Base-by-base conservation (phyloP, 192 early-diverging fungal species). In the Linnemannia schmuckeri region DNA sequence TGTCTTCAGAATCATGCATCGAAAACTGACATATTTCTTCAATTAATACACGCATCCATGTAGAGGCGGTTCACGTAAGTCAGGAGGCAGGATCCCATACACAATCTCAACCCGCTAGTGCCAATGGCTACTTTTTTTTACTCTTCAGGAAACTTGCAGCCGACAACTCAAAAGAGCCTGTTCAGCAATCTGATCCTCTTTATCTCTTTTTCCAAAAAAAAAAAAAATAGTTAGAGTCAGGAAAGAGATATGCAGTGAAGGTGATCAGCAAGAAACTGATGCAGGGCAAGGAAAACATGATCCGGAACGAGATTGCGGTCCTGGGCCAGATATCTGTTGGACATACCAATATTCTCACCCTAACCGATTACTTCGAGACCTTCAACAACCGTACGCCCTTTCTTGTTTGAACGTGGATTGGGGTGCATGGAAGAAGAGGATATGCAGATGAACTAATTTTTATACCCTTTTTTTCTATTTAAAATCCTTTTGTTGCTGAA, bases 291-390 rank as follows among this genome's bases (percentile, higher is more conserved):
- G 92, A 93, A 47, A 88, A 91, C 40, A 90, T 94, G 88, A 90
- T 96, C 38, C 78, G 89, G 13, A 95, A 95, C 78, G 96, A 97
- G 80, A 95, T 96, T 74, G 88, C 82, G 27, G 92, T 96, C 7
- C 89, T 96, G 42, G 89, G 92, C 61, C 80, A 77, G n/a, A 91
- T 97, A 20, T 95, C 94, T 1, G 91, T 92, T 55, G 93, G 89
- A 13, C 93, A 95, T 79, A 89, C 91, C 42, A 96, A 96, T 80
- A 90, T 97, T 55, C 82, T 96, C 17, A 93, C 91, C 20, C 86
- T 96, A 33, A 78, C 90, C 10, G 96, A 97, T 80, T 95, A 94
- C 90, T 97, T 97, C 81, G 95, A 96, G 74, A 95, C 96, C 0
- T 52, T 91, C 3, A 90, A 94, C 81, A 95, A 94, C 85, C 57